Conservation (phyloP, 441 rosid species). For the Erysimum cheiri region DNA sequence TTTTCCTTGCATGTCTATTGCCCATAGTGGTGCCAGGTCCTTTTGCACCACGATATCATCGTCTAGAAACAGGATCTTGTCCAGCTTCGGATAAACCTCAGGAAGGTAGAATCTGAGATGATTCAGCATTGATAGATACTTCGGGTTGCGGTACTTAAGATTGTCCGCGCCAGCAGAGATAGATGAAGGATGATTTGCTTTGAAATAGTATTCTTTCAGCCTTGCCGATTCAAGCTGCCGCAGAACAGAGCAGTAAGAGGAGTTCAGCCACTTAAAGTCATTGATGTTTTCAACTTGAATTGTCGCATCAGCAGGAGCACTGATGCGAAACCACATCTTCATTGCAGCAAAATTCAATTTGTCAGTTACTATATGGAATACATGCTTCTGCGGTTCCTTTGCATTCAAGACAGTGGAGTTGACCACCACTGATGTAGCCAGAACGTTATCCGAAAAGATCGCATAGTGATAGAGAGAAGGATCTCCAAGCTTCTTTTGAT, state of each 20-base stretch:
- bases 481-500: slow-evolving; percentile 64
- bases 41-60: slow-evolving; percentile 97
- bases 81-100: slow-evolving; percentile 88
- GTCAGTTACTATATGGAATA: slow-evolving; percentile 93
- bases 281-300: slow-evolving; percentile 83
- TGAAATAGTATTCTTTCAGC: slow-evolving; percentile 90
- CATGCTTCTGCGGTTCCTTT: slow-evolving; percentile 79
- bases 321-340: slow-evolving; percentile 91
- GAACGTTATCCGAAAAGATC: slow-evolving; percentile 89
- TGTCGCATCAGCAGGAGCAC: slow-evolving; percentile 71
- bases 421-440: slow-evolving; percentile 93
- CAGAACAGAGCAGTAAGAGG: slow-evolving; percentile 93
- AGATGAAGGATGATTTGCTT: slow-evolving; percentile 83
- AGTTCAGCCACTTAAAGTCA: slow-evolving; percentile 92
- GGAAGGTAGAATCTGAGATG: slow-evolving; percentile 98
- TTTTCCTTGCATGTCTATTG: slow-evolving; percentile 80
- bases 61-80: slow-evolving; percentile 87
- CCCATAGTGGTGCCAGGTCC: slow-evolving; percentile 92
- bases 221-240: slow-evolving; percentile 96
- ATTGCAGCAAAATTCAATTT: slow-evolving; percentile 84
- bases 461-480: slow-evolving; percentile 89
- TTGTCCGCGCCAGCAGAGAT: slow-evolving; percentile 80
- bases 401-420: slow-evolving; percentile 81
- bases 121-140: slow-evolving; percentile 96
- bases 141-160: slow-evolving; percentile 94